Base-by-base conservation (phyloP, 768 basidiomycete genomes). In the Stropharia rugosoannulata region DNA sequence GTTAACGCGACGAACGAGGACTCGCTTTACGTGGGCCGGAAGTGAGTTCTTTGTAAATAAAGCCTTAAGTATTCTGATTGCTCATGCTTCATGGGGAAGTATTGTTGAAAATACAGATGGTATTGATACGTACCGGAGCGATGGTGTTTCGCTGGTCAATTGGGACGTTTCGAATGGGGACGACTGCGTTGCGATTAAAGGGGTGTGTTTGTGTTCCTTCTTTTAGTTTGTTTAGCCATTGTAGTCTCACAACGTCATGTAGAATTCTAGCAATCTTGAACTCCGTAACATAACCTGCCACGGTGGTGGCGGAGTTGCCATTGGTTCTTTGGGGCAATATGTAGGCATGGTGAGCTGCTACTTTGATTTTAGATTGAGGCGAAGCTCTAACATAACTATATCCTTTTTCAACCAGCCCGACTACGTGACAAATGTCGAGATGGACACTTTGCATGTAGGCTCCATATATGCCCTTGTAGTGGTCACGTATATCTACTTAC, bases 121-220 rank as follows among this genome's bases (percentile, higher is more conserved):
- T 80, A 36, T 83, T 51, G 73, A 83, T 63, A 84, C 81, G 0
- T 85, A 79, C 59, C 73, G 81, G 19, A 80, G 80, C 55, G 73
- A 80, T 55, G 62, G 68, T 5, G 65, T 85, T 35, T 66, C 75
- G 2, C 61, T 86, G 56, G 57, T 77, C 40, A 81, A 85, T 62
- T 84, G 78, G 79, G 82, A 85, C 66, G 72, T 85, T 18, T 84
- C 82, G n/a, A 80, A 76, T 53, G 82, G 83, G 15, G 84, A 85
- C 61, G 83, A 85, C 59, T 85, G 83, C 55, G 66, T 84, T 15
- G 82, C 81, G 6, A 81, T 85, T 69, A 84, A 85, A 70, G 83
- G 82, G 5, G 82, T 83, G 61, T 25, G 80, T 67, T 49, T 27
- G 4, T n/a, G 4, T 55, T 27, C 12, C 19, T 48, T 13, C 29